Evolutionary conservation across 257 asterid species (phyloP).

Genomic region (Lithospermum erythrorhizon): DNA sequence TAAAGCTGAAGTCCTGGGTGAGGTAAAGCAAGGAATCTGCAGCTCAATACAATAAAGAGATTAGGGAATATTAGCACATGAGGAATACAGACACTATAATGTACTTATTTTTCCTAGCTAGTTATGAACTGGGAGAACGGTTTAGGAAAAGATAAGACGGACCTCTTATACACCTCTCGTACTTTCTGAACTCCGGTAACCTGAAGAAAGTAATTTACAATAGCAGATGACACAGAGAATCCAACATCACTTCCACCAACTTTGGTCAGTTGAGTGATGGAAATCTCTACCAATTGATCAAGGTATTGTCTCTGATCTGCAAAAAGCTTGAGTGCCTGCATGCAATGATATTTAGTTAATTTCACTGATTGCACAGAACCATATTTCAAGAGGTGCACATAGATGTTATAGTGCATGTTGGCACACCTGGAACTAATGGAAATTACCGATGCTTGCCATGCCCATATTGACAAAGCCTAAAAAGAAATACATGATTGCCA

Average conservation of each 20-base stretch:
- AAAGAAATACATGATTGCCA: no score
- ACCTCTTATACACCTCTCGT: constrained; percentile 71
- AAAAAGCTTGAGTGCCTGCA: constrained; percentile 76
- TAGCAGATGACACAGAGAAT: constrained; percentile 63
- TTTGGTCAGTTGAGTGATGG: constrained; percentile 39
- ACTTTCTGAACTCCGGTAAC: constrained; percentile 64
- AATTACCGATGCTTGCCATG: no score
- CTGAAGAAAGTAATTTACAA: constrained; percentile 47
- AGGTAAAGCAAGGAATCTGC: constrained; percentile 80
- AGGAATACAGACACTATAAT: constrained; percentile 1
- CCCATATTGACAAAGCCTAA: no score
- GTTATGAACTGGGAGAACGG: not conserved
- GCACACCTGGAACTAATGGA: no score
- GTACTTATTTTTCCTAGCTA: not conserved
- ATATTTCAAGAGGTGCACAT: not conserved
- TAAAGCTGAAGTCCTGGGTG: constrained; percentile 69
- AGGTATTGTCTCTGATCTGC: constrained; percentile 46
- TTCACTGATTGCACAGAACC: not conserved
- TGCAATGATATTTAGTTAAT: not conserved
- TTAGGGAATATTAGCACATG: not conserved
- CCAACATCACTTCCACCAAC: constrained; percentile 75
- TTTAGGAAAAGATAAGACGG: constrained; percentile 9
- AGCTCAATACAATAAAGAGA: not conserved
- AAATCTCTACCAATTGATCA: constrained; percentile 64
- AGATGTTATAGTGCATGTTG: not conserved